Percentiles rank a stretch among this genome's conserved stretches.
Conservation (phyloP, 192 early-diverging fungal genomes). For the Gigaspora rosea region DNA sequence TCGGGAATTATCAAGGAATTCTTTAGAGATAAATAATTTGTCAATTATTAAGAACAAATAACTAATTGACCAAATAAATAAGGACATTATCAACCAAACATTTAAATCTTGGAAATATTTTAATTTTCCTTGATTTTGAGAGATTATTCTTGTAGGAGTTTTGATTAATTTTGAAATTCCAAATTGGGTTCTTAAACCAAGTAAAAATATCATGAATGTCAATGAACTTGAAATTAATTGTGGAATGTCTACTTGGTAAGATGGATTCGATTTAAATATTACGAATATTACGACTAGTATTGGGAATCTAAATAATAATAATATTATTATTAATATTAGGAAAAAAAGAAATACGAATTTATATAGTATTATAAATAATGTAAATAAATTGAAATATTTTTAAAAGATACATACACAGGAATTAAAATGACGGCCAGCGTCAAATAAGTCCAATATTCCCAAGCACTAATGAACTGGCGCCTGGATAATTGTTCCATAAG, state of each 20-base stretch:
- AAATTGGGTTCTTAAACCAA: not conserved
- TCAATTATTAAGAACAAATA: not conserved
- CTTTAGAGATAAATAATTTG: not conserved
- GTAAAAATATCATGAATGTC: not conserved
- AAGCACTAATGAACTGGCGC: not conserved
- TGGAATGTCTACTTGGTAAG: not conserved
- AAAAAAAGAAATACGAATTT: not conserved
- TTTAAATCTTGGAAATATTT: conserved; percentile 20
- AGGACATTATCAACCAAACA: not conserved
- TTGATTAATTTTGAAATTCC: not conserved
- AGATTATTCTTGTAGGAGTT: not conserved
- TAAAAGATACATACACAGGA: not conserved
- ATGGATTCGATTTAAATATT: not conserved
- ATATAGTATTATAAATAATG: not conserved
- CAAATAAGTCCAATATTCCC: conserved; percentile 7
- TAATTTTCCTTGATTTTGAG: not conserved
- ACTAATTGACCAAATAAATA: not conserved
- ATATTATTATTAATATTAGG: too few relatives aligned
- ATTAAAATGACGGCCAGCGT: not conserved
- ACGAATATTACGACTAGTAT: not conserved
- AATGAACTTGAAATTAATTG: not conserved
- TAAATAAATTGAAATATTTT: not conserved
- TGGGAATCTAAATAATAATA: conserved; percentile 1
- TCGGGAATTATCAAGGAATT: not conserved
- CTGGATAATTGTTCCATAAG: conserved; percentile 7